Base-by-base conservation (phyloP, 2,329 filamentous ascomycete species). In the Cytospora leucostoma region DNA sequence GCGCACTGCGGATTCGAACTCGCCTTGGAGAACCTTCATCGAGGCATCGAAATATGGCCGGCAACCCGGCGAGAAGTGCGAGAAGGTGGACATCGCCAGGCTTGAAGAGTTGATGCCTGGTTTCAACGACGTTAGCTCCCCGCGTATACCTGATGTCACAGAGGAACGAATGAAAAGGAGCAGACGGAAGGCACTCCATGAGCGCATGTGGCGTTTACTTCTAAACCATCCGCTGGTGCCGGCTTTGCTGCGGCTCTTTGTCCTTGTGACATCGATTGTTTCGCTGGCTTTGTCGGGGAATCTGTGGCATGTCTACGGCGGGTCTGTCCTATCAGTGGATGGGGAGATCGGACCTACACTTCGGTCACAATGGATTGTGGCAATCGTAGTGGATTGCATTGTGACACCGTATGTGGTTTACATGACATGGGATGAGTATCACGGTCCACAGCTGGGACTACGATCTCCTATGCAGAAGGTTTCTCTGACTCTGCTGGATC, bases 351-450 rank as follows among this genome's bases (percentile, higher is more conserved):
- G 53, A 15, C 27, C 21, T 32, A 57, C 61, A 4, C 64, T 66
- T 19, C 87, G 85, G 35, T 86, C 89, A 47, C 96, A 95, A 58
- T 90, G 92, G 8, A 85, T 93, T 64, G 93, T 98, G 78, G 94
- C 94, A 35, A 89, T 98, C 60, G 86, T 92, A 40, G 91, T 99
- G 47, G 94, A 98, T 75, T 87, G 89, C 7, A 84, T 98, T 15
- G 94, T 95, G 3, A 84, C 98, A 64, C 87, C 94, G 3, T 99
- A 98, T 76, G 89, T 96, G 61, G 79, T 91, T 56, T 98, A 97
- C 77, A 95, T 98, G 78, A 96, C 93, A 32, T 96, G 89, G 78
- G 95, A 99, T 73, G 95, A 99, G 78, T 98, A 97, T 77, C 95
- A 92, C 6, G 92, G 92, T 35, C 96, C 96, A 74, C 95, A 96